Evolutionary conservation across 1,284 basidiomycete genomes (phyloP).

Genomic region (Grifola frondosa): DNA sequence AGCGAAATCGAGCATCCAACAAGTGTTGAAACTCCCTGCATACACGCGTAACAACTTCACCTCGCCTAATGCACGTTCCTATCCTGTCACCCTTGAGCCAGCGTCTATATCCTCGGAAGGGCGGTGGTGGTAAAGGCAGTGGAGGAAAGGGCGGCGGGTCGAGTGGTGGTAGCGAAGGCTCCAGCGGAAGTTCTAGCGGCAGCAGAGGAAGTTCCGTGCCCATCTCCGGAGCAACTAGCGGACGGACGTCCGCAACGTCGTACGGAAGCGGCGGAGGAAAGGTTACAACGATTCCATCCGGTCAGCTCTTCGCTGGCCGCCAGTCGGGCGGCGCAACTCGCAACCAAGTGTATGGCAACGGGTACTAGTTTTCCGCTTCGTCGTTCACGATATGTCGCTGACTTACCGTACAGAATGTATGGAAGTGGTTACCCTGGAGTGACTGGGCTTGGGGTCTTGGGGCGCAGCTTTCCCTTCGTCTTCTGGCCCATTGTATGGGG

Average conservation of each 20-base stretch:
- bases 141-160: too few species aligned
- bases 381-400: too few species aligned
- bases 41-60: too few species aligned
- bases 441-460: slow-evolving; percentile 41
- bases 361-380: slow-evolving; percentile 36
- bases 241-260: slow-evolving; percentile 28
- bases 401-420: slow-evolving; percentile 42
- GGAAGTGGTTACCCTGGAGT: slow-evolving; percentile 59
- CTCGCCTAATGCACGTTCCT: slow-evolving; percentile 41
- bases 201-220: slow-evolving; percentile 24
- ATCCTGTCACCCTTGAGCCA: slow-evolving; percentile 26
- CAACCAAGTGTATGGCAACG: slow-evolving; percentile 38
- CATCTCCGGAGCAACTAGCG: slow-evolving; percentile 28
- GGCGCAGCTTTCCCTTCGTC: slow-evolving; percentile 52
- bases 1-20: too few species aligned
- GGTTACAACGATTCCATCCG: slow-evolving; percentile 36
- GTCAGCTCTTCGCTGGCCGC: slow-evolving; percentile 43
- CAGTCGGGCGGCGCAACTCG: slow-evolving; percentile 42
- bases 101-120: slow-evolving; percentile 25
- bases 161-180: slow-evolving; percentile 14
- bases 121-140: slow-evolving; percentile 26
- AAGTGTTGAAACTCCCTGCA: too few species aligned
- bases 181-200: slow-evolving; percentile 10
- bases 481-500: slow-evolving; percentile 64
- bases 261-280: slow-evolving; percentile 41